phyloP scores from a whole-genome alignment of 2,329 filamentous ascomycete genomes.

The Epichloe sp. region DNA sequence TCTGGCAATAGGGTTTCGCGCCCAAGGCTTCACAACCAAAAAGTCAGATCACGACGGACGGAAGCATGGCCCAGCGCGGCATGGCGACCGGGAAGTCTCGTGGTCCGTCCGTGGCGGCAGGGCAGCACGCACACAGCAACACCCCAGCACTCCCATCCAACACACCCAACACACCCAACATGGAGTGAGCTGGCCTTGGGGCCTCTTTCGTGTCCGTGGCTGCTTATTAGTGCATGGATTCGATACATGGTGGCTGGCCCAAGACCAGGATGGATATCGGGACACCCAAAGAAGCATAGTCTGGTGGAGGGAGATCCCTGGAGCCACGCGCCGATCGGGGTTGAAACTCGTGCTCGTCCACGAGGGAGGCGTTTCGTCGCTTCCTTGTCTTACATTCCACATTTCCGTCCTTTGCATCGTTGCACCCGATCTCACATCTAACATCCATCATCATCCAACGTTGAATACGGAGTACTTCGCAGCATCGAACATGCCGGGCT shows the following conservation, averaged over 20 bases:
- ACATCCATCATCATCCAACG: background rate
- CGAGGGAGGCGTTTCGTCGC: background rate
- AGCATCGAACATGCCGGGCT: no score
- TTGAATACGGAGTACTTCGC: no score
- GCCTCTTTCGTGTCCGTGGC: background rate
- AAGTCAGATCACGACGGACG: no score
- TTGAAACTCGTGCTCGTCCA: slow-evolving; percentile 9
- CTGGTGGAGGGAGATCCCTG: slow-evolving; percentile 17
- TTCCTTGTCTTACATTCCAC: background rate
- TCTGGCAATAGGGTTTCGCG: no score
- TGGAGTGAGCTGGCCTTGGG: no score
- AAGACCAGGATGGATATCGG: slow-evolving; percentile 1
- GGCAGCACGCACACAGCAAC: no score
- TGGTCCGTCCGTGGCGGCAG: no score
- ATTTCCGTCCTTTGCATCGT: background rate
- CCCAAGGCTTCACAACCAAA: no score
- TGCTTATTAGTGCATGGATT: background rate
- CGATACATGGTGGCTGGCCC: background rate
- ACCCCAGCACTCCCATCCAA: no score
- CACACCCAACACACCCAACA: no score
- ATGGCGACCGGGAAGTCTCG: no score
- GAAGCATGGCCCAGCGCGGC: no score
- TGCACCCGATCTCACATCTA: background rate
- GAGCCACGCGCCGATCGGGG: slow-evolving; percentile 24
- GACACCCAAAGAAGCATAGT: slow-evolving; percentile 14